Conservation (phyloP, 1,284 basidiomycete genomes). For the Rhodotorula sp. region DNA sequence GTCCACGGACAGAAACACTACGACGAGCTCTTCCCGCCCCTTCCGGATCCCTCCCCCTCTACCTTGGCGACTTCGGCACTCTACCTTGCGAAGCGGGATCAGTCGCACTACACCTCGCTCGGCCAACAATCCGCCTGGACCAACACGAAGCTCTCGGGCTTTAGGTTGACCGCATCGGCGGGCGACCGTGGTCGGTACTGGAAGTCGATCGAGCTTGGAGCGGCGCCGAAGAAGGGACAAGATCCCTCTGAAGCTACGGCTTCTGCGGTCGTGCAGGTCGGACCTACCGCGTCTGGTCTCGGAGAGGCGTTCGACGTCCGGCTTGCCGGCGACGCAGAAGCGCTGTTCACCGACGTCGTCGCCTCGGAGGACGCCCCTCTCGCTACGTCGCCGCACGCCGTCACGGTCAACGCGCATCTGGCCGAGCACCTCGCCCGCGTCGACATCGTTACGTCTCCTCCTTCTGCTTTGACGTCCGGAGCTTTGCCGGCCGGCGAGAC, state of each 20-base stretch:
- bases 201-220: slow-evolving; percentile 12
- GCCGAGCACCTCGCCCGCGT: slow-evolving; percentile 16
- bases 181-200: slow-evolving; percentile 10
- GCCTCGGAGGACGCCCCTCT: not conserved
- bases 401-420: slow-evolving; percentile 5
- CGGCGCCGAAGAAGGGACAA: not conserved
- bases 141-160: slow-evolving; percentile 26
- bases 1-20: slow-evolving; percentile 65
- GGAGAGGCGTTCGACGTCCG: slow-evolving; percentile 8
- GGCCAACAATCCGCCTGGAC: slow-evolving; percentile 27
- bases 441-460: slow-evolving; percentile 24
- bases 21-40: slow-evolving; percentile 68
- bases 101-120: slow-evolving; percentile 12
- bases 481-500: slow-evolving; percentile 6
- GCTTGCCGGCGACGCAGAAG: not conserved
- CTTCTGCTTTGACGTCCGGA: not conserved
- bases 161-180: slow-evolving; percentile 19
- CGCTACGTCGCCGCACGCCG: not conserved
- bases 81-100: slow-evolving; percentile 67
- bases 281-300: not conserved
- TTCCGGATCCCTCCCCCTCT: slow-evolving; percentile 60
- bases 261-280: slow-evolving; percentile 5
- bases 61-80: slow-evolving; percentile 75
- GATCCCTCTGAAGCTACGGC: not conserved
- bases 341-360: slow-evolving; percentile 6